phyloP scores from a whole-genome alignment of 176 grass and related monocot genomes.

The Chloris gayana region DNA sequence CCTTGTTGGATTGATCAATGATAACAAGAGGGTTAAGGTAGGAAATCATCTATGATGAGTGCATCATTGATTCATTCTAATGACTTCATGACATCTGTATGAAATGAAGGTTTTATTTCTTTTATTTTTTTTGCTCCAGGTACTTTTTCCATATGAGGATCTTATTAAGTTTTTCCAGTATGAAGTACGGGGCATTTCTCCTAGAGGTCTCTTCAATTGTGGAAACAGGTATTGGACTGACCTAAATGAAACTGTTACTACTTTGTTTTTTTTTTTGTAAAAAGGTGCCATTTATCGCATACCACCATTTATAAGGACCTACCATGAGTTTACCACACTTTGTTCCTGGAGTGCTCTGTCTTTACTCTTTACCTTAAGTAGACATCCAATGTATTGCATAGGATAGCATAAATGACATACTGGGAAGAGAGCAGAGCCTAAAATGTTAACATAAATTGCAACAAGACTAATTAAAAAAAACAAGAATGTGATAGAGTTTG shows the following conservation, averaged over 20 bases:
- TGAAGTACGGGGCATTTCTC: slow-evolving; percentile 73
- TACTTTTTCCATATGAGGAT: slow-evolving; percentile 90
- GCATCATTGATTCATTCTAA: slow-evolving; percentile 4
- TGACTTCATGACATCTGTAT: slow-evolving; percentile 17
- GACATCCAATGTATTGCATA: too few relatives aligned
- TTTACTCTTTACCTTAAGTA: background rate
- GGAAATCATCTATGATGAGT: slow-evolving; percentile 30
- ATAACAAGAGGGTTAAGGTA: slow-evolving; percentile 94
- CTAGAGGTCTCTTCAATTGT: slow-evolving; percentile 97
- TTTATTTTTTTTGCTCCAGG: slow-evolving; percentile 50
- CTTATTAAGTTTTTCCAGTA: slow-evolving; percentile 97
- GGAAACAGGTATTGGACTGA: slow-evolving; percentile 77
- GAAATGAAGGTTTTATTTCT: slow-evolving; percentile 46
- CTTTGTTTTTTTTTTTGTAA: background rate
- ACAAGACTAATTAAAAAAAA: background rate
- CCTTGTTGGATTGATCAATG: slow-evolving; percentile 92
- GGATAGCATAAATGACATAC: too few relatives aligned
- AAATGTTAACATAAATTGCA: too few relatives aligned
- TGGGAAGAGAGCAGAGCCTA: too few relatives aligned
- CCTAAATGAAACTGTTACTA: slow-evolving; percentile 34
- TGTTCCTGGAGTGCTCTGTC: background rate
- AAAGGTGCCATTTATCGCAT: background rate
- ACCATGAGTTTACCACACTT: background rate
- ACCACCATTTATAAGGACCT: background rate
- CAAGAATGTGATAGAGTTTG: background rate